phyloP scores from a whole-genome alignment of 2,329 filamentous ascomycete species.

The Pyrenochaeta sp. region DNA sequence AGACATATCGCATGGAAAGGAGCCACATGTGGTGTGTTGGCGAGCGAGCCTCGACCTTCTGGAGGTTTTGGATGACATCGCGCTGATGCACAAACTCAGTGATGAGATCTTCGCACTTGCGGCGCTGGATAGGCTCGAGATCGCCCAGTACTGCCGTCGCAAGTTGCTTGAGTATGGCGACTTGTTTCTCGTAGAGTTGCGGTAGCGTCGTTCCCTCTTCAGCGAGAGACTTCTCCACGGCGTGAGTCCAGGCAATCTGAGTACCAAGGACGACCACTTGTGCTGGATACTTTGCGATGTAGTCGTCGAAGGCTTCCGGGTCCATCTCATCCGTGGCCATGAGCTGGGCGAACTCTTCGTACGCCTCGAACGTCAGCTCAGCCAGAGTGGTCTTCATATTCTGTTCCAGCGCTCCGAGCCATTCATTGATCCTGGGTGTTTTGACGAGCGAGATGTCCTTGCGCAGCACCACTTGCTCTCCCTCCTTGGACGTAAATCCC shows the following conservation, averaged over 20 bases:
- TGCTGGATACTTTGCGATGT: slow-evolving; percentile 84
- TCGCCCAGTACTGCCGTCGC: slow-evolving; percentile 90
- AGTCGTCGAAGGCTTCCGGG: slow-evolving; percentile 73
- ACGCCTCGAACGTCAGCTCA: slow-evolving; percentile 85
- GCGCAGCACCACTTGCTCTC: slow-evolving; percentile 84
- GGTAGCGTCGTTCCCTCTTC: slow-evolving; percentile 74
- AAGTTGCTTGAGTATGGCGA: slow-evolving; percentile 83
- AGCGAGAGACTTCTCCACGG: slow-evolving; percentile 78
- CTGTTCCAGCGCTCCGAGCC: slow-evolving; percentile 89
- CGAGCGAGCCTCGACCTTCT: slow-evolving; percentile 75
- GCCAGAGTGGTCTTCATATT: slow-evolving; percentile 96
- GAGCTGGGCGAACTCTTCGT: slow-evolving; percentile 80
- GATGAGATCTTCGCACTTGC: slow-evolving; percentile 98
- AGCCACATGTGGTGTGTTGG: slow-evolving; percentile 90
- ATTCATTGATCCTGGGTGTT: slow-evolving; percentile 97
- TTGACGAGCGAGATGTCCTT: slow-evolving; percentile 92
- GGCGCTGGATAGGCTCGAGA: slow-evolving; percentile 82
- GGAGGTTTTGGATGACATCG: slow-evolving; percentile 87
- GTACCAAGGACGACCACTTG: slow-evolving; percentile 95
- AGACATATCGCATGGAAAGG: slow-evolving; percentile 96
- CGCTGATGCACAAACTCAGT: slow-evolving; percentile 99
- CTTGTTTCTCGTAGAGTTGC: slow-evolving; percentile 79
- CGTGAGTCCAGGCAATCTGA: slow-evolving; percentile 91
- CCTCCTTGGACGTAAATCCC: slow-evolving; percentile 94
- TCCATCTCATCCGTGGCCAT: slow-evolving; percentile 77